Evolutionary conservation across 2,329 filamentous ascomycete genomes (phyloP).

Genomic region (Diaporthe humulicola): DNA sequence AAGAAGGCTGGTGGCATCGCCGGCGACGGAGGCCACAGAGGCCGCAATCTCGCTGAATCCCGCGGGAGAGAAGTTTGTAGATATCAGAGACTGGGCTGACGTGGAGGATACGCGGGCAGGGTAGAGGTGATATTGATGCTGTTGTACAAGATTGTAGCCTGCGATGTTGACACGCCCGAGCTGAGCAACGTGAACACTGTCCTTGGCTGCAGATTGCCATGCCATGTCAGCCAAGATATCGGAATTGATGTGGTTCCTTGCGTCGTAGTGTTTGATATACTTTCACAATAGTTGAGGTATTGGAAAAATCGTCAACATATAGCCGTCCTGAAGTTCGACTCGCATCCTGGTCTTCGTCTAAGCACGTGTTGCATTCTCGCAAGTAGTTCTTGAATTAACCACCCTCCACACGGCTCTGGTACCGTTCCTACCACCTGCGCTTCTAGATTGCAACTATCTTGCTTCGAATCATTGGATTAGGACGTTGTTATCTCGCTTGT

Average conservation of each 20-base stretch:
- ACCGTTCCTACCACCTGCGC: not conserved
- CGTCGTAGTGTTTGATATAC: not conserved
- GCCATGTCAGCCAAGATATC: not conserved
- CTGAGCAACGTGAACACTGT: not conserved
- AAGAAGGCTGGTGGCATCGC: slow-evolving; percentile 1
- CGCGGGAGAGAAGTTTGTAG: not conserved
- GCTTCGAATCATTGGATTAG: not conserved
- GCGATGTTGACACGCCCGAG: no score
- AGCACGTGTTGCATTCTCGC: not conserved
- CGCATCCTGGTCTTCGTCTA: not conserved
- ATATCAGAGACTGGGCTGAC: not conserved
- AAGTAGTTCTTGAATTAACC: not conserved
- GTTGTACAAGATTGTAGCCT: not conserved
- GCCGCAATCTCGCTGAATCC: slow-evolving; percentile 4
- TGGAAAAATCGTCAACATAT: not conserved
- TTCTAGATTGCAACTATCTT: not conserved
- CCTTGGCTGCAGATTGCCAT: not conserved
- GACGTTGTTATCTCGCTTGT: not conserved
- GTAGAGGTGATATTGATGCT: not conserved
- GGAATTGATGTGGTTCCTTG: not conserved
- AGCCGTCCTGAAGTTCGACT: not conserved
- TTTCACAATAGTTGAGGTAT: not conserved
- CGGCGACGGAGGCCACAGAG: not conserved
- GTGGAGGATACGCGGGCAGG: not conserved
- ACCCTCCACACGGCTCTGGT: not conserved